Base-by-base conservation (phyloP, 768 basidiomycete species). In the Crepidotus variabilis region DNA sequence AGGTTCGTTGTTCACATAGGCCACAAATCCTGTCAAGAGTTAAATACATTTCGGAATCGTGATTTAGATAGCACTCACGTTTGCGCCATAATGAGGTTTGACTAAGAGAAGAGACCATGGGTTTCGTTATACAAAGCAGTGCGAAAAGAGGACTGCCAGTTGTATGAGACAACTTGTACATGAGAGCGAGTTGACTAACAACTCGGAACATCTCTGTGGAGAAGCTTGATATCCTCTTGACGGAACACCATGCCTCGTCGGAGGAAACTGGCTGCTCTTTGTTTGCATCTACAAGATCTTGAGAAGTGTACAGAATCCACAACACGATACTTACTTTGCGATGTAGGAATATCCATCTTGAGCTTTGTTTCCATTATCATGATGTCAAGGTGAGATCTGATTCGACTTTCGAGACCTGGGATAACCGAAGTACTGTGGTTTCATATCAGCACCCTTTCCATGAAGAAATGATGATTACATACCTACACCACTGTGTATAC, bases 131-230 rank as follows among this genome's bases (percentile, higher is more conserved):
- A 54, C 74, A 78, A 16, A 75, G 53, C 2, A 75, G 32, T 0
- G 71, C 70, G 33, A 75, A 76, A 2, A 71, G 23, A 0, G 67
- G 68, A 8, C 73, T 74, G 1, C 71, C 74, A 18, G 61, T 65
- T 6, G 68, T 63, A 1, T 67, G 57, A 0, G 74, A 69, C 1
- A 67, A 51, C 22, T 72, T 63, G 16, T 66, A 50, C 16, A 76
- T 72, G 18, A 75, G 63, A 0, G 63, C 35, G 14, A 74, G 53
- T 39, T 77, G 71, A 43, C 39, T 43, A 43, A 11, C 39, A 20
- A 43, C 14, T 14, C 39, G 39, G 18, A 43, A 43, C 13, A 14
- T 11, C 13, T 43, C 39, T 16, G 39, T 43, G 39, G 18, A 16
- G 13, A 43, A 43, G 39, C 18, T 11, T 14, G 13, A 20, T 14